Conservation (phyloP, 192 early-diverging fungal species). For the Backusella morwellensis region DNA sequence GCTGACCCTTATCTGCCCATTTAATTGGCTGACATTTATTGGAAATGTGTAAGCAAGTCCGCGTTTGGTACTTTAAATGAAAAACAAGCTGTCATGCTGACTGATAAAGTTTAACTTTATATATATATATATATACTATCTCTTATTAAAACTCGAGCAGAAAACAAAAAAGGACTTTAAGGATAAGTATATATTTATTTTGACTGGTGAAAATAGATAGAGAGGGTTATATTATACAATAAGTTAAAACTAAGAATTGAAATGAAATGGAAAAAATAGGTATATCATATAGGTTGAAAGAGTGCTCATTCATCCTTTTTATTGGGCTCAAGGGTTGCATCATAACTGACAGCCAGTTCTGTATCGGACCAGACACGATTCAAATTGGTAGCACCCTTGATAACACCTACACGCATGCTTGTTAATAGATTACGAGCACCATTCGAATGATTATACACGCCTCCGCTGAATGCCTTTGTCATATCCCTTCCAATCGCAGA, state of each 20-base stretch:
- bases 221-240: background rate
- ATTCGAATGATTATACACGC: constrained; percentile 87
- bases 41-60: constrained; percentile 4
- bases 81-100: background rate
- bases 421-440: constrained; percentile 84
- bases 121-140: background rate
- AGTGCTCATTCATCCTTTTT: background rate
- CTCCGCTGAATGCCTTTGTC: constrained; percentile 84
- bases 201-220: background rate
- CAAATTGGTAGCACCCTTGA: constrained; percentile 45
- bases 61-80: background rate
- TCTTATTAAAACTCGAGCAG: background rate
- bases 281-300: background rate
- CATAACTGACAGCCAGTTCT: background rate
- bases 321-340: background rate
- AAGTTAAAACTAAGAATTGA: background rate
- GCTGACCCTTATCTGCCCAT: background rate
- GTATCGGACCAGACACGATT: background rate
- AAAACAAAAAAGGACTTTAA: background rate
- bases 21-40: background rate
- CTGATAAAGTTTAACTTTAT: background rate
- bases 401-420: constrained; percentile 65
- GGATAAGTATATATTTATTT: background rate
- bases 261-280: background rate
- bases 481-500: constrained; percentile 80